Evolutionary conservation across 2,329 filamentous ascomycete genomes (phyloP), one percentile per base, ranked within the genome.

Genomic region (Ceratocystis albifundus): DNA sequence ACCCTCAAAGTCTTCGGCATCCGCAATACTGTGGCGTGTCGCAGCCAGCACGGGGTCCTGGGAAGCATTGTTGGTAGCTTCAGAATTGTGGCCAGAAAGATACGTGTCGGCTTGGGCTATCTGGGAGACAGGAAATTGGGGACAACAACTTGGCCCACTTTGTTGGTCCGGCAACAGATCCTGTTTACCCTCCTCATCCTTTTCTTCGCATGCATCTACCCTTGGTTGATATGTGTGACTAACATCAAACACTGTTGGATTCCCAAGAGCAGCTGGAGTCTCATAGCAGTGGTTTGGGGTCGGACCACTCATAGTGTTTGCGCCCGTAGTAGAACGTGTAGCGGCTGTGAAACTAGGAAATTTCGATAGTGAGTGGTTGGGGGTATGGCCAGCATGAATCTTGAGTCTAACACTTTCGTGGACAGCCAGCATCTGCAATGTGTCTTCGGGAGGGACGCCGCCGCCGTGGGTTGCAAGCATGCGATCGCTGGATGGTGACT

Each of bases 351-450:
- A 71, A 30, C 71, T 79, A 12, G 77, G 76, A 17, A 83, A 73
- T 1, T 79, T 73, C 3, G 83, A 83, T 10, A 84, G 74, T 0
- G 82, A 84, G 71, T 85, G 83, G 63, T 79, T 85, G 5, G 84
- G 84, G 1, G 84, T 86, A 72, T 86, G 84, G 0, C 84, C 84
- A 22, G 84, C 84, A 72, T 86, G 80, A 79, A 86, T 82, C 0
- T 79, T 84, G 50, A 85, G 78, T 57, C 84, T 77, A 62, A 75
- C 76, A 55, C 77, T 76, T 70, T 80, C 82, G 4, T 78, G 76
- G 6, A 79, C 79, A 28, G 75, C 76, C 45, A 83, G 74, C 7
- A 76, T 76, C 69, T 80, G 74, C 64, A 80, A 72, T 2, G 80
- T 80, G 64, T 77, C 74, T 45, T 77, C 75, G 20, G 25, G 45